phyloP scores from a whole-genome alignment of 2,329 filamentous ascomycete genomes.

The Rachicladosporium sp. region DNA sequence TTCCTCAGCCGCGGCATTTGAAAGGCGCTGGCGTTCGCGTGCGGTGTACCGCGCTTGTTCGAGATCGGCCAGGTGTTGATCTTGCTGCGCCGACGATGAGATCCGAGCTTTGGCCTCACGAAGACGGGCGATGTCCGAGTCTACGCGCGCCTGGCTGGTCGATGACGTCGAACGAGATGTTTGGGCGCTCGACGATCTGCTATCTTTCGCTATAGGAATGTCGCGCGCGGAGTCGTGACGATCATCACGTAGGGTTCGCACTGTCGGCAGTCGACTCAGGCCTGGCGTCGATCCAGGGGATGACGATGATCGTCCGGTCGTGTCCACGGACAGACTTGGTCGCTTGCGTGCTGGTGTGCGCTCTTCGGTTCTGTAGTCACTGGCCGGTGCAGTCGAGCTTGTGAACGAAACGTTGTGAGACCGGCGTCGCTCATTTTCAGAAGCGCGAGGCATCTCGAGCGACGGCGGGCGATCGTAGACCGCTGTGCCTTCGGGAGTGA shows the following conservation, averaged over 20 bases:
- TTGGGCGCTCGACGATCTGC: neutral
- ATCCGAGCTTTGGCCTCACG: no score
- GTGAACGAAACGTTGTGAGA: slow-evolving; percentile 8
- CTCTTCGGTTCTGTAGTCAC: slow-evolving; percentile 4
- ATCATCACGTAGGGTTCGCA: neutral
- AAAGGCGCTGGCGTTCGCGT: no score
- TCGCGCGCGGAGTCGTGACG: slow-evolving; percentile 10
- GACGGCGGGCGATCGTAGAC: slow-evolving; percentile 13
- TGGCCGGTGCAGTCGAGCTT: slow-evolving; percentile 8
- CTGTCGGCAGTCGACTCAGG: no score
- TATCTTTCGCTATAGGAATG: neutral
- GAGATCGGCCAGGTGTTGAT: no score
- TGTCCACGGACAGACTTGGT: neutral
- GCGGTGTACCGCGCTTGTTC: no score
- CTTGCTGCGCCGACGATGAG: no score
- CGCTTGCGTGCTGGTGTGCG: slow-evolving; percentile 3
- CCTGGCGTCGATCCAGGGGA: no score
- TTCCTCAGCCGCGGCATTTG: no score
- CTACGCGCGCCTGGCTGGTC: no score
- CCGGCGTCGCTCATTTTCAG: slow-evolving; percentile 10
- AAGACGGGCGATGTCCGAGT: no score
- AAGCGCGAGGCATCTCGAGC: slow-evolving; percentile 9
- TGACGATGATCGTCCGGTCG: no score
- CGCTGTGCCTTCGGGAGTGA: slow-evolving; percentile 15
- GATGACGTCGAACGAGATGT: no score